Base-by-base conservation (phyloP, 2,329 filamentous ascomycete species). In the Monilinia aucupariae region DNA sequence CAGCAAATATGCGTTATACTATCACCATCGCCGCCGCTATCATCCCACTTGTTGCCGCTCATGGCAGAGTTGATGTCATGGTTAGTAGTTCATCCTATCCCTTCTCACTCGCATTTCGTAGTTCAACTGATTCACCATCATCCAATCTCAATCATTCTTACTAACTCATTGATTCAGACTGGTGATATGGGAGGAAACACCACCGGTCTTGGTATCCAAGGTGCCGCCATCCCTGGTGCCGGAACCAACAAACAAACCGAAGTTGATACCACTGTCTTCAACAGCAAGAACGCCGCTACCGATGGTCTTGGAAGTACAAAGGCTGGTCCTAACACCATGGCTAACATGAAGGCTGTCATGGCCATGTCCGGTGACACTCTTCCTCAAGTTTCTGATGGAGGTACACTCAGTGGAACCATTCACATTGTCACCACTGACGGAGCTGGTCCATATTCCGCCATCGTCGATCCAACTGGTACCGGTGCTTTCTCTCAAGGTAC, bases 371-470 rank as follows among this genome's bases (percentile, higher is more conserved):
- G 84, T 63, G 75, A 75, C 64, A 69, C 75, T 63, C 80, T 88
- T 30, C 84, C 86, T 13, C 85, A 88, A 75, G 76, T 88, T 68
- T 78, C 77, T 8, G 69, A 77, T 0, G 85, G 85, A 55, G 86
- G 85, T 63, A 69, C 78, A 62, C 69, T 88, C 65, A 76, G 76
- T 68, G 87, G 88, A 79, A 87, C 84, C 1, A 77, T 88, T 12
- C 85, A 87, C 75, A 85, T 88, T 73, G 84, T 88, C 73, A 88
- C 88, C 75, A 78, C 78, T 45, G 86, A 89, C 68, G 86, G 86
- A 64, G 85, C 82, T 64, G 86, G 86, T 22, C 71, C 70, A 58
- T 69, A 70, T 62, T 81, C 77, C 8, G 87, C 85, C 76, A 84
- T 84, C 79, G 83, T 88, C 73, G 86, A 86, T 70, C 75, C 78